Percentiles rank a stretch among this genome's conserved stretches.
phyloP scores from a whole-genome alignment of 1,139 yeast genomes.

The Yamadazyma jaroonii region DNA sequence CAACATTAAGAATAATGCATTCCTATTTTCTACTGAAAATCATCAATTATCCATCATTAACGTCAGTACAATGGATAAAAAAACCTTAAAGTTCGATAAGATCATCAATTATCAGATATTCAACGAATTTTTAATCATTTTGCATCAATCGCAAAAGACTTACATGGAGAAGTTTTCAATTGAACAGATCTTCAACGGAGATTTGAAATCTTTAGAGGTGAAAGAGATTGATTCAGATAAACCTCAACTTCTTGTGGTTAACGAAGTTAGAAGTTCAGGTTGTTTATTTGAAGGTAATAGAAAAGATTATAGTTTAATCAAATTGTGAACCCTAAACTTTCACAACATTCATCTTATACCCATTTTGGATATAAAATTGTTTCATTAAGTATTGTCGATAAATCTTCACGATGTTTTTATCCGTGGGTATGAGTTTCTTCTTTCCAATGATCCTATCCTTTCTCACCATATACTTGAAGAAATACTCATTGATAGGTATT shows the following conservation, averaged over 20 bases:
- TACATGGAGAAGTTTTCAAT: background rate
- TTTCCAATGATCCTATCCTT: conserved; percentile 21
- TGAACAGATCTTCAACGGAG: background rate
- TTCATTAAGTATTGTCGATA: conserved; percentile 28
- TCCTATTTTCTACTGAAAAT: background rate
- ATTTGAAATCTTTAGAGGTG: background rate
- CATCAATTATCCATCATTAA: background rate
- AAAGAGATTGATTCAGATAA: background rate
- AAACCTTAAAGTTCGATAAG: background rate
- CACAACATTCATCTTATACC: conserved; percentile 1
- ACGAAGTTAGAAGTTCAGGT: conserved; percentile 19
- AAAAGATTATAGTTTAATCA: conserved; percentile 36
- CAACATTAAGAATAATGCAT: background rate
- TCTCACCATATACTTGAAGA: conserved; percentile 25
- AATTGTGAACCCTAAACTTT: conserved; percentile 7
- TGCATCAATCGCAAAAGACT: background rate
- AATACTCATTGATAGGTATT: conserved; percentile 24
- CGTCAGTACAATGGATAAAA: background rate
- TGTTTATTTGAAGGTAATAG: conserved; percentile 40
- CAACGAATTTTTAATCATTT: conserved; percentile 1
- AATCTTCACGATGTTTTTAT: conserved; percentile 27
- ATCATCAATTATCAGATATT: conserved; percentile 4
- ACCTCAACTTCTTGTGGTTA: conserved; percentile 10
- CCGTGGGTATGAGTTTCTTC: conserved; percentile 30
- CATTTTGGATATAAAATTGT: conserved; percentile 28